Conservation (phyloP, 129 eudicot species). For the Lactuca sativa region DNA sequence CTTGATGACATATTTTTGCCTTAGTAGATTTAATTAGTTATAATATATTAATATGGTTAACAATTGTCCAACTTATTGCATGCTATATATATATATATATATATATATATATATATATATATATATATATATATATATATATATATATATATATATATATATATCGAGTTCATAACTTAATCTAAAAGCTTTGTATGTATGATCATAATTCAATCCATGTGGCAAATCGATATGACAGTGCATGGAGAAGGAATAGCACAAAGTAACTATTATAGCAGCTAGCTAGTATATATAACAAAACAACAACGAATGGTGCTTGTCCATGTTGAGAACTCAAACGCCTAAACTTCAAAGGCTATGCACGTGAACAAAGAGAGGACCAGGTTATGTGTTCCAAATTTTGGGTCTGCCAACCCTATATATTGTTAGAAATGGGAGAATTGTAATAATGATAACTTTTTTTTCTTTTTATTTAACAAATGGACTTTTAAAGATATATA, state of each 20-base stretch:
- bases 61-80: too few species aligned
- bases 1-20: too few species aligned
- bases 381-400: neutral
- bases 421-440: neutral
- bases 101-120: too few species aligned
- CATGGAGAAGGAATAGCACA: neutral
- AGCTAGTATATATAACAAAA: neutral
- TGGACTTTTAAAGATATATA: neutral
- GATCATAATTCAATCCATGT: neutral
- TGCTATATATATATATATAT: too few species aligned
- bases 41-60: too few species aligned
- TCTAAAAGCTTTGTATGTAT: neutral
- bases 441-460: neutral
- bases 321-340: neutral
- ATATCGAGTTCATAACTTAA: too few species aligned
- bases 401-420: neutral
- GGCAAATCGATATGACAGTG: neutral
- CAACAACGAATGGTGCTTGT: neutral
- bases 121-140: too few species aligned
- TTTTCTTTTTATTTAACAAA: neutral
- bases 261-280: neutral
- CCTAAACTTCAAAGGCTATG: neutral
- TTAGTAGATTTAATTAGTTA: too few species aligned
- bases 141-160: too few species aligned
- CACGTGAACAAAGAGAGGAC: conserved; percentile 1